These are phyloP conservation scores for Colletotrichum liriopes DNA, from an alignment of 2,329 filamentous ascomycete genomes.

Conservation along the genomic window DNA sequence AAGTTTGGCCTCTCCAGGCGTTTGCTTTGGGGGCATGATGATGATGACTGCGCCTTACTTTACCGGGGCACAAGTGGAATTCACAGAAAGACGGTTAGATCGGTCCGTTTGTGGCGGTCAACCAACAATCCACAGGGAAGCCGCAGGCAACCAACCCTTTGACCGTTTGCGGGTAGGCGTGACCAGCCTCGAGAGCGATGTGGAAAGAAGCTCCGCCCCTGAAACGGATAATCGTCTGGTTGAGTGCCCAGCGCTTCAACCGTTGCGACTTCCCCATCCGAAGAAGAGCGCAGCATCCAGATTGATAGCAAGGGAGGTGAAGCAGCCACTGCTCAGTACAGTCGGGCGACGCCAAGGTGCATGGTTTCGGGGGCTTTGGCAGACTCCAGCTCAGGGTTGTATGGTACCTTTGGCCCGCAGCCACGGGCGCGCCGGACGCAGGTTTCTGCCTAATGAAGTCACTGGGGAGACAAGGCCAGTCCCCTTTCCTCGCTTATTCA, in stretches of 20 bases:
- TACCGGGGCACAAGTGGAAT: too few species aligned
- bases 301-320: neutral
- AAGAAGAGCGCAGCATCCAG: neutral
- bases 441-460: slow-evolving; percentile 18
- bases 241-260: neutral
- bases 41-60: neutral
- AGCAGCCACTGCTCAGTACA: neutral
- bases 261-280: neutral
- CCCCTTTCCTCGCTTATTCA: slow-evolving; percentile 15
- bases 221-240: too few species aligned
- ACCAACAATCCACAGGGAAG: neutral
- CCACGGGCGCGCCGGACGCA: neutral
- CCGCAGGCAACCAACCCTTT: neutral
- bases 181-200: neutral
- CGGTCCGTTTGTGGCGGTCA: neutral
- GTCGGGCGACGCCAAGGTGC: neutral
- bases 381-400: neutral
- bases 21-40: neutral
- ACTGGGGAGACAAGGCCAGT: neutral
- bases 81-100: neutral
- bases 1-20: neutral
- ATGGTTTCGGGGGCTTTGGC: neutral
- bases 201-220: slow-evolving; percentile 4
- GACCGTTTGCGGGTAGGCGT: neutral
- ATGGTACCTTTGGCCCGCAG: slow-evolving; percentile 13